phyloP scores from a whole-genome alignment of 345 rosid species.

The Linum usitatissimum region DNA sequence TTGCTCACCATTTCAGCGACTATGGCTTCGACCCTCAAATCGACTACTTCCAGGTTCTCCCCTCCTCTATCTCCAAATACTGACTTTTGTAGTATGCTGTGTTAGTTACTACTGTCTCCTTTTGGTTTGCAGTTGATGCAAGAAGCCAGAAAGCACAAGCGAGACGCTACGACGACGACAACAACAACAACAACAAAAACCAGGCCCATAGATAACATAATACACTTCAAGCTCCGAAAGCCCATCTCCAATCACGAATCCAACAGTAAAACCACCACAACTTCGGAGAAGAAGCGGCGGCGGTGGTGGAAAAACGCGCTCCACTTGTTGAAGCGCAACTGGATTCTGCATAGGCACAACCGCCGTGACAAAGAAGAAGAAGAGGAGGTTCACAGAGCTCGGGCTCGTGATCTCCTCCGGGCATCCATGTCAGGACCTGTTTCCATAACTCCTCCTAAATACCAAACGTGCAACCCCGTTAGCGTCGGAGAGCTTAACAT shows the following conservation, averaged over 20 bases:
- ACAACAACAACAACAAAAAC: constrained; percentile 52
- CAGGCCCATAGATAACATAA: too few relatives aligned
- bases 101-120: not conserved
- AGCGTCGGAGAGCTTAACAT: constrained; percentile 65
- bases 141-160: constrained; percentile 65
- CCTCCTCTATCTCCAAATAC: not conserved
- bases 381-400: constrained; percentile 40
- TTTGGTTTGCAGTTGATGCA: constrained; percentile 41
- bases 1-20: constrained; percentile 65
- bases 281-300: constrained; percentile 34
- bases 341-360: constrained; percentile 21
- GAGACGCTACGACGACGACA: constrained; percentile 23
- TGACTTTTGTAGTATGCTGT: not conserved
- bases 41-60: constrained; percentile 59
- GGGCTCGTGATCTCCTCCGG: constrained; percentile 35
- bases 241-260: constrained; percentile 60
- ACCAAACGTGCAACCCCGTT: constrained; percentile 42
- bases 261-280: constrained; percentile 27
- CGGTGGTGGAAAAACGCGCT: constrained; percentile 78
- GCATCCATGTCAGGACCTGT: constrained; percentile 55
- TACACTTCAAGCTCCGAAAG: too few relatives aligned
- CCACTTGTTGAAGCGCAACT: constrained; percentile 51
- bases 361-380: not conserved
- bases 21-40: constrained; percentile 83
- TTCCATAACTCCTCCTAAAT: constrained; percentile 46